Evolutionary conservation across 2,329 filamentous ascomycete species (phyloP), one percentile per base, ranked within the genome.

Genomic region (Alternaria metachromatica): DNA sequence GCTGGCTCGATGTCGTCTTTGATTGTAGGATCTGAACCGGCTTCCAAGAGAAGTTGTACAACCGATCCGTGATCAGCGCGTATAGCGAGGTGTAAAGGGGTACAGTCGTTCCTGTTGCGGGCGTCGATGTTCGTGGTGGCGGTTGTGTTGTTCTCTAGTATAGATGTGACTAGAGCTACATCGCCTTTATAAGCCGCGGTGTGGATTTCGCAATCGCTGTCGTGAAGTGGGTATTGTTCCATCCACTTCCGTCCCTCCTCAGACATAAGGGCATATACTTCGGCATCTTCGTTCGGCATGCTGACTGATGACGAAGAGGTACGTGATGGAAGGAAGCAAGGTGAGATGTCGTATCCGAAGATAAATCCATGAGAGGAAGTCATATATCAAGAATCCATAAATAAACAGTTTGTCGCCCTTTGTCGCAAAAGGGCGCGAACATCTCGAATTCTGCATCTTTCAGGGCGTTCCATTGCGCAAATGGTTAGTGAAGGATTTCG

Each of bases 21-120:
- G 33, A 37, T 7, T 37, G 33, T 37, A 37, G 15, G 33, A 37
- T 37, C 33, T 37, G 33, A 0, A 37, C 33, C 33, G n/a, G 33
- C 33, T 37, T 37, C 33, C 33, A 37, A 37, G 13, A 58, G 20
- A 49, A 43, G 48, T 1, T 28, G 20, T n/a, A 49, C 44, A 20
- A 33, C 37, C 21, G 30, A 21, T 49, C 18, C 30, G 23, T 49
- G 44, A 20, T 58, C 28, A 5, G 18, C 55, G 8, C 28, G 20
- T 46, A 58, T 58, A n/a, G 55, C 44, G 20, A 58, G 55, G 21
- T 58, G 44, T n/a, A 58, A 45, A 13, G 45, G 55, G 13, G 55
- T 58, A 26, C 5, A 25, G 2, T 49, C 4, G 26, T 46, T 13
- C 10, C 37, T 11, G 28, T 45, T 58, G 2, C 55, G 44, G 9